Evolutionary conservation across 2,329 filamentous ascomycete species (phyloP).

Genomic region (Tolypocladium sp.): DNA sequence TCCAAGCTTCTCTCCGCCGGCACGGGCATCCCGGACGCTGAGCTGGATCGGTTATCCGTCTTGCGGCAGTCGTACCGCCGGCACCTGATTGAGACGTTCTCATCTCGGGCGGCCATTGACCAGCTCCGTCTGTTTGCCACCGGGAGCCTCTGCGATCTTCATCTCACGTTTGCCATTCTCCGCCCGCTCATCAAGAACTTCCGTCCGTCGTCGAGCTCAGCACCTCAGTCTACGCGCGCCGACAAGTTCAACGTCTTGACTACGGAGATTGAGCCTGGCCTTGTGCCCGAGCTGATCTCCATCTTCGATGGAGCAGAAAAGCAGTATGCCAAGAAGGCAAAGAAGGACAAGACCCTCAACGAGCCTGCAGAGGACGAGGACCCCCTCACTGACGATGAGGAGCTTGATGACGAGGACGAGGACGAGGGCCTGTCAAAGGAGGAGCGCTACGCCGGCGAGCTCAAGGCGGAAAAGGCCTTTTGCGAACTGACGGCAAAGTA

Average conservation of each 20-base stretch:
- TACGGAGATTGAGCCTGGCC: slow-evolving; percentile 55
- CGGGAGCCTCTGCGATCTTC: slow-evolving; percentile 71
- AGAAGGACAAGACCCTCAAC: slow-evolving; percentile 47
- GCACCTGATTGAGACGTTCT: slow-evolving; percentile 59
- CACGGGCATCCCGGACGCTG: slow-evolving; percentile 43
- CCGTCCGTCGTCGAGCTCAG: slow-evolving; percentile 14
- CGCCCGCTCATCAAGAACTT: slow-evolving; percentile 41
- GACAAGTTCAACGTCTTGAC: slow-evolving; percentile 38
- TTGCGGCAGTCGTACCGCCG: slow-evolving; percentile 48
- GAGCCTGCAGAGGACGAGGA: slow-evolving; percentile 65
- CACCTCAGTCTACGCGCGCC: slow-evolving; percentile 10
- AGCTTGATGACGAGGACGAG: slow-evolving; percentile 42
- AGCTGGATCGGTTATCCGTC: slow-evolving; percentile 51
- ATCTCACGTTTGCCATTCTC: slow-evolving; percentile 69
- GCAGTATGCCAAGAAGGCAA: slow-evolving; percentile 61
- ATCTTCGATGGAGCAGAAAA: slow-evolving; percentile 74
- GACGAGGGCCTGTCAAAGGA: slow-evolving; percentile 44
- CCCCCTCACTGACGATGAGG: slow-evolving; percentile 54
- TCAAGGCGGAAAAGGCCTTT: slow-evolving; percentile 75
- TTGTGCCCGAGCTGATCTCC: slow-evolving; percentile 60
- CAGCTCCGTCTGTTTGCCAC: slow-evolving; percentile 68
- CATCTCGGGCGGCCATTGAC: slow-evolving; percentile 61
- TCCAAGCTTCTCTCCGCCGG: slow-evolving; percentile 45
- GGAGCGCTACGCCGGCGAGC: slow-evolving; percentile 52
- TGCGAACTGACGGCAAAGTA: slow-evolving; percentile 82